Evolutionary conservation across 306 rosid species (phyloP).

Genomic region (Dalbergia oliveri): DNA sequence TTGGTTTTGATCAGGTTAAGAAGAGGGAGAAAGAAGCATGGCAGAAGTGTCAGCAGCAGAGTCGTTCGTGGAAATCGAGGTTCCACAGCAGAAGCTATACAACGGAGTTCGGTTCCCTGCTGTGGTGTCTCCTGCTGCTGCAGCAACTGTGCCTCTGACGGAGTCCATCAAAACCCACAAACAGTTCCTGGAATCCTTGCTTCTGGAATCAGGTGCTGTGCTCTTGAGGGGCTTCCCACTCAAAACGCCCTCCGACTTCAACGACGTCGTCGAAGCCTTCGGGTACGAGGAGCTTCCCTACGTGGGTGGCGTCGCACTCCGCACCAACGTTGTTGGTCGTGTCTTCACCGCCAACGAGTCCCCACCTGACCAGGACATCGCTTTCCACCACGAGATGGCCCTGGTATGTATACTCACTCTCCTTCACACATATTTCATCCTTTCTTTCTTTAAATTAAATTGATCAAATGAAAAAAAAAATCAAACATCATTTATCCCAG

Average conservation of each 20-base stretch:
- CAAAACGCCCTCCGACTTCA: conserved; percentile 71
- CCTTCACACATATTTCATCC: not conserved
- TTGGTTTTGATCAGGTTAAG: no score
- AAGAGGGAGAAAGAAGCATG: not conserved
- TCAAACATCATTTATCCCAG: no score
- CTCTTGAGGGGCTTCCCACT: conserved; percentile 71
- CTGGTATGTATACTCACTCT: conserved; percentile 49
- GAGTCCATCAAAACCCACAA: conserved; percentile 58
- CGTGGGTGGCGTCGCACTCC: conserved; percentile 84
- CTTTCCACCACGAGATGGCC: conserved; percentile 91
- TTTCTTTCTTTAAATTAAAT: not conserved
- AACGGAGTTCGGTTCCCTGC: conserved; percentile 66
- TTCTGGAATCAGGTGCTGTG: conserved; percentile 72
- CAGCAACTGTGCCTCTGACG: conserved; percentile 32
- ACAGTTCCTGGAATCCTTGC: conserved; percentile 57
- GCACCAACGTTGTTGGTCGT: conserved; percentile 78
- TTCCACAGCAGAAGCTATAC: conserved; percentile 69
- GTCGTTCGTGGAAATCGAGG: conserved; percentile 55
- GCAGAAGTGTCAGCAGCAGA: not conserved
- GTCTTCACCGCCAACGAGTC: conserved; percentile 93
- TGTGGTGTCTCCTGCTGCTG: conserved; percentile 52
- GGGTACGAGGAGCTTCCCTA: conserved; percentile 87
- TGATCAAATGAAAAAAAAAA: no score
- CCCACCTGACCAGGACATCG: conserved; percentile 88
- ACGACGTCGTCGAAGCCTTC: conserved; percentile 80